Conservation (phyloP, 2,329 filamentous ascomycete species). For the Sporothrix sp. region DNA sequence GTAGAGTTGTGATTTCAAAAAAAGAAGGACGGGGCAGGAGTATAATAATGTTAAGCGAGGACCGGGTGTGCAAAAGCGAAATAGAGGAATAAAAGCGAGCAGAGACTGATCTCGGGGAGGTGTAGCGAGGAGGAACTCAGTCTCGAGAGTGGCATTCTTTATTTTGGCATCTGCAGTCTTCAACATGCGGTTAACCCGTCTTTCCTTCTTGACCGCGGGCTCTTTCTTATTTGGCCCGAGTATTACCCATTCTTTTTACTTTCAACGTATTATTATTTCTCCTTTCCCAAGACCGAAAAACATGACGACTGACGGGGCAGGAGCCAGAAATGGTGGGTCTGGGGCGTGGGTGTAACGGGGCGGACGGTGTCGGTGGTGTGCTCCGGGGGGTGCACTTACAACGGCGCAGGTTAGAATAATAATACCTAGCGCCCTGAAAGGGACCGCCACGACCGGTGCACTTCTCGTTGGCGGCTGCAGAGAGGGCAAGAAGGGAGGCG, state of each 20-base stretch:
- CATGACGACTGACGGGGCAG: conserved; percentile 14
- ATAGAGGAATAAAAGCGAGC: neutral
- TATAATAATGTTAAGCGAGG: neutral
- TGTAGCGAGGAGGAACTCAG: neutral
- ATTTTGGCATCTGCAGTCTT: conserved; percentile 2
- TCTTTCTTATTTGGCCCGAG: conserved; percentile 2
- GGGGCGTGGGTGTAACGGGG: conserved; percentile 6
- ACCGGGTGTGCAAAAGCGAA: neutral
- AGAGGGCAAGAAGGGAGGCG: neutral
- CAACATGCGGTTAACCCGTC: neutral
- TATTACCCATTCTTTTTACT: neutral
- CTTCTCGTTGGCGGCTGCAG: too few species aligned
- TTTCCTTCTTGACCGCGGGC: neutral
- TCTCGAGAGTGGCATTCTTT: neutral
- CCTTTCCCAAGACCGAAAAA: conserved; percentile 3
- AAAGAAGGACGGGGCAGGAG: neutral
- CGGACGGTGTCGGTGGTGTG: neutral
- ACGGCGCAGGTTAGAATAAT: conserved; percentile 3
- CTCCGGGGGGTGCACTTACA: conserved; percentile 8
- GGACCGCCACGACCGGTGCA: neutral
- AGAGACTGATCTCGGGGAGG: neutral
- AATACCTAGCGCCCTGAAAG: neutral
- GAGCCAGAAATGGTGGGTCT: neutral
- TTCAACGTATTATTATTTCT: neutral
- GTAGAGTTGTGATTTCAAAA: neutral